Conservation (phyloP, 139 green algal species). For the Chlamydomonas schloesseri region DNA sequence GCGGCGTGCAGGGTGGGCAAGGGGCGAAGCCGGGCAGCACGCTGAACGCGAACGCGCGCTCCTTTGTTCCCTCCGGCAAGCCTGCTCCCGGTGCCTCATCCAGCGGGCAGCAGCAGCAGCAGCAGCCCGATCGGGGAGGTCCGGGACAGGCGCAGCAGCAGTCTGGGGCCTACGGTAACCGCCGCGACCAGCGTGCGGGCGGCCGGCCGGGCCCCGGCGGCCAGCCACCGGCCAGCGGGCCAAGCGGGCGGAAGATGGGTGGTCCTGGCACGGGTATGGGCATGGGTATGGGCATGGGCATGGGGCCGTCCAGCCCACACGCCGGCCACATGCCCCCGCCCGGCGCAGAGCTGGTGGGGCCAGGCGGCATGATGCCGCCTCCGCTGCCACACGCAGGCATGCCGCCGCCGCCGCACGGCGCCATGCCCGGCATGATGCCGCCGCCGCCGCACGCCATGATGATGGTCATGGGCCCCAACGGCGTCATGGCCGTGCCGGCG, state of each 20-base stretch:
- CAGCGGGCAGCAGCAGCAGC: not conserved
- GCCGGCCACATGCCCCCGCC: too few relatives aligned
- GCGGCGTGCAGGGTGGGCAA: too few relatives aligned
- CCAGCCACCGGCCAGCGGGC: too few relatives aligned
- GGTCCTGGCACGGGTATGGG: too few relatives aligned
- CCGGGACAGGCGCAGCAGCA: not conserved
- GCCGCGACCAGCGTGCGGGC: constrained; percentile 6
- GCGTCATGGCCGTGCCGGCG: constrained; percentile 14
- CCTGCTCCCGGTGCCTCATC: not conserved
- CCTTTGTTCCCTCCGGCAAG: constrained; percentile 40
- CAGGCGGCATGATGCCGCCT: constrained; percentile 9
- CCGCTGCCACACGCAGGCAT: too few relatives aligned
- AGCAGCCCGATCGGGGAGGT: not conserved
- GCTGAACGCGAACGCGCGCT: constrained; percentile 4
- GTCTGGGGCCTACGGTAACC: constrained; percentile 8
- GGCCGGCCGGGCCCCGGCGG: not conserved
- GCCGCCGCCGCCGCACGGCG: not conserved
- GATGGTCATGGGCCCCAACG: constrained; percentile 37
- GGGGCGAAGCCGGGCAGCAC: constrained; percentile 30
- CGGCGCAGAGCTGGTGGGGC: not conserved
- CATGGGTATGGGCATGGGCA: too few relatives aligned
- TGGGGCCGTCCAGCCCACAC: too few relatives aligned
- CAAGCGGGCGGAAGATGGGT: too few relatives aligned
- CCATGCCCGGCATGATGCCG: constrained; percentile 6
- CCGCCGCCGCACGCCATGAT: not conserved